Percentiles rank a stretch among this genome's conserved stretches.
Evolutionary conservation across 192 early-diverging fungal species (phyloP).

Genomic region (Paraglomus occultum): DNA sequence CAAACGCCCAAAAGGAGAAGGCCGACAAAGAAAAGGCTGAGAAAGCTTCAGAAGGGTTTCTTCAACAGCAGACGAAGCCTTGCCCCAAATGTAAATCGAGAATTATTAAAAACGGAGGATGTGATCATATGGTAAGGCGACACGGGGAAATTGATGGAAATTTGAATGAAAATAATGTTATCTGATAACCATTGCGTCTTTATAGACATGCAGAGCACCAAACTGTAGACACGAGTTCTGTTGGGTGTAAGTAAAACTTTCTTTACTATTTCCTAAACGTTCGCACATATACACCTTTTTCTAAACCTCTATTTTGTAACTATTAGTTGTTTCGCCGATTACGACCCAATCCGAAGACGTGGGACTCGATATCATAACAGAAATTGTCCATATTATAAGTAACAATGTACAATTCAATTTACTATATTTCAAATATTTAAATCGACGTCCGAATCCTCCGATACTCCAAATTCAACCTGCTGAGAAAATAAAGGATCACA

Average conservation of each 20-base stretch:
- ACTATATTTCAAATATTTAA: too few species aligned
- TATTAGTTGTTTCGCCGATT: slow-evolving; percentile 16
- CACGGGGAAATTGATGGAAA: too few species aligned
- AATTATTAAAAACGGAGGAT: slow-evolving; percentile 26
- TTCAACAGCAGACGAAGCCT: slow-evolving; percentile 8
- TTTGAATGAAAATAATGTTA: too few species aligned
- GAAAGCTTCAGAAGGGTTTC: background rate
- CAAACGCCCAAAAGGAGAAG: background rate
- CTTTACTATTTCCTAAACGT: background rate
- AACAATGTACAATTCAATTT: too few species aligned
- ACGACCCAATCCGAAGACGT: background rate
- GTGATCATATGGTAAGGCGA: slow-evolving; percentile 22
- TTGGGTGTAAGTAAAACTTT: slow-evolving; percentile 20
- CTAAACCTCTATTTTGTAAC: background rate
- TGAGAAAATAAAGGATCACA: too few species aligned
- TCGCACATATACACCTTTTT: background rate
- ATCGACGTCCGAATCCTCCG: too few species aligned
- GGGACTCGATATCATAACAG: background rate
- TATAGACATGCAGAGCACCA: background rate
- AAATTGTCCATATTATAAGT: background rate
- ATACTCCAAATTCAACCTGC: too few species aligned
- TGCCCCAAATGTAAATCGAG: slow-evolving; percentile 24
- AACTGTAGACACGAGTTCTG: slow-evolving; percentile 26
- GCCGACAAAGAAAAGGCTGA: background rate
- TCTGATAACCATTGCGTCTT: too few species aligned